Conservation (phyloP, 495 filamentous ascomycete species). For the Halenospora varia region DNA sequence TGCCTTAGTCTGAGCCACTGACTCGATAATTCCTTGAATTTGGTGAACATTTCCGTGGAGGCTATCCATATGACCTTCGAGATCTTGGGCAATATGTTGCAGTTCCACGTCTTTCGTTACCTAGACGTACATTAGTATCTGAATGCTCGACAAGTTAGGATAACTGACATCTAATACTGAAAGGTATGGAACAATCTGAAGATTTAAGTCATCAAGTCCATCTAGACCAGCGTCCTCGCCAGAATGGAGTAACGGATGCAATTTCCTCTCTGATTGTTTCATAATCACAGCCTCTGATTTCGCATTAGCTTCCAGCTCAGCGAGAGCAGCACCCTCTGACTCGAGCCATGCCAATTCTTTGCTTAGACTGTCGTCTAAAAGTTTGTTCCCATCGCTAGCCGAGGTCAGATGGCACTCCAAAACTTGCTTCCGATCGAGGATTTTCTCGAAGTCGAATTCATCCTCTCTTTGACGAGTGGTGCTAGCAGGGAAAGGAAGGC, state of each 20-base stretch:
- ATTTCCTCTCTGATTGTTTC: slow-evolving; percentile 42
- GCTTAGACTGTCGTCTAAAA: slow-evolving; percentile 50
- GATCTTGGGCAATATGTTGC: slow-evolving; percentile 34
- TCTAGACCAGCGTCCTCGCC: slow-evolving; percentile 15
- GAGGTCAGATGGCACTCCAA: slow-evolving; percentile 51
- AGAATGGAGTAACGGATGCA: slow-evolving; percentile 19
- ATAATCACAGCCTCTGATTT: slow-evolving; percentile 42
- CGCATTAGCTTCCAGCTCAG: slow-evolving; percentile 51
- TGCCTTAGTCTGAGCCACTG: slow-evolving; percentile 44
- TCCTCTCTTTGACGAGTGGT: slow-evolving; percentile 39
- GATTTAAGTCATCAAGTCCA: slow-evolving; percentile 29
- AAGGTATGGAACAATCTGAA: slow-evolving; percentile 15
- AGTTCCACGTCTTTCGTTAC: slow-evolving; percentile 28
- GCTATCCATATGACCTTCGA: slow-evolving; percentile 52
- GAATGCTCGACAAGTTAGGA: slow-evolving; percentile 23
- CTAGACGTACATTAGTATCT: slow-evolving; percentile 25
- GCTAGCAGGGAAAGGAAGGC: slow-evolving; percentile 53
- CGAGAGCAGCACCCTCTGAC: slow-evolving; percentile 43
- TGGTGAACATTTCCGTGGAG: slow-evolving; percentile 52
- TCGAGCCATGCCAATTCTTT: slow-evolving; percentile 49
- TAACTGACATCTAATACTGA: slow-evolving; percentile 4
- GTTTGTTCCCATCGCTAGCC: slow-evolving; percentile 46
- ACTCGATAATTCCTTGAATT: slow-evolving; percentile 46
- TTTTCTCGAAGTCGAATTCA: slow-evolving; percentile 57
- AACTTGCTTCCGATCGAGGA: slow-evolving; percentile 50